These are phyloP conservation scores for Yarrowia galli DNA, from an alignment of 1,139 yeast genomes.

Conservation along the genomic window DNA sequence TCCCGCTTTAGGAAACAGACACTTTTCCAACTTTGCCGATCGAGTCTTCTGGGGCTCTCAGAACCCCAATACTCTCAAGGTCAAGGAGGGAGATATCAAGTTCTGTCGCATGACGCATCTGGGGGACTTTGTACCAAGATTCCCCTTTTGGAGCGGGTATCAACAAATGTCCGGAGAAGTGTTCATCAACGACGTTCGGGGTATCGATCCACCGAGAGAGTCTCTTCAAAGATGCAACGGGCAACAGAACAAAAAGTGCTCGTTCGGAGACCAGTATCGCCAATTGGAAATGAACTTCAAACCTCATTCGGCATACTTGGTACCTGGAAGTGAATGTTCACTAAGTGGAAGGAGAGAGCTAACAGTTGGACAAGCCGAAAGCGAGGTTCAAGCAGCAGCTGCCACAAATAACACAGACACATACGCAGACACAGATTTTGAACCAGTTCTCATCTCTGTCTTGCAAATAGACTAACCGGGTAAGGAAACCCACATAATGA, in stretches of 20 bases:
- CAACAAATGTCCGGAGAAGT: constrained; percentile 36
- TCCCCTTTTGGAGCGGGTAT: constrained; percentile 30
- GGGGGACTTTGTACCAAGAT: constrained; percentile 18
- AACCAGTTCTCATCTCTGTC: background rate
- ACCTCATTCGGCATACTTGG: constrained; percentile 31
- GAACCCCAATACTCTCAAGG: constrained; percentile 11
- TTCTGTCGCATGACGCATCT: constrained; percentile 16
- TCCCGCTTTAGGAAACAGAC: constrained; percentile 10
- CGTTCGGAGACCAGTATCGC: constrained; percentile 27
- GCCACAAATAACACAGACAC: background rate
- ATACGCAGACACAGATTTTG: background rate
- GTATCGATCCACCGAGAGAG: constrained; percentile 6
- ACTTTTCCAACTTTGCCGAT: constrained; percentile 28
- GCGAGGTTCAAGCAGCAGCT: background rate
- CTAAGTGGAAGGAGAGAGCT: constrained; percentile 9
- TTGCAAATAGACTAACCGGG: constrained; percentile 14
- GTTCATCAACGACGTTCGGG: constrained; percentile 21
- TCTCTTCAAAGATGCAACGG: constrained; percentile 14
- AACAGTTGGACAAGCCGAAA: background rate
- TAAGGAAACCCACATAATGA: background rate
- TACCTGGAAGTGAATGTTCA: constrained; percentile 31
- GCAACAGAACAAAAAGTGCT: constrained; percentile 17
- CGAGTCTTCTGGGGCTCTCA: constrained; percentile 17
- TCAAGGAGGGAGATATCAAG: background rate
- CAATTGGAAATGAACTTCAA: constrained; percentile 28